phyloP scores from a whole-genome alignment of 2,329 filamentous ascomycete species.

The Penicillium sclerotigenum region DNA sequence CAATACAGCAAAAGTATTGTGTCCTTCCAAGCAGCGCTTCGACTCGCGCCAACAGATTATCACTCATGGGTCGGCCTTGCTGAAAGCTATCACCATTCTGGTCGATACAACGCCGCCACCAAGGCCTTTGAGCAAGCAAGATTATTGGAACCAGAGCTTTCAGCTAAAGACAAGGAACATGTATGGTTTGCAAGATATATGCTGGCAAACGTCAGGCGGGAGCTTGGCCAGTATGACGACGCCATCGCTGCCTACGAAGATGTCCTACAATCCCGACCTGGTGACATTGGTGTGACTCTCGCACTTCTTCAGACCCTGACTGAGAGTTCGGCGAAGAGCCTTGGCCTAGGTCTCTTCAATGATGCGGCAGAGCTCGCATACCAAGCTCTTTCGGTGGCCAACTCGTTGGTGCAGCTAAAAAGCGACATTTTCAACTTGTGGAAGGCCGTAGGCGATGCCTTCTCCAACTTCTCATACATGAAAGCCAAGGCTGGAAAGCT shows the following conservation, averaged over 20 bases:
- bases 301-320: conserved; percentile 84
- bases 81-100: conserved; percentile 95
- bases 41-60: conserved; percentile 81
- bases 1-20: conserved; percentile 85
- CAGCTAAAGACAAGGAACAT: conserved; percentile 59
- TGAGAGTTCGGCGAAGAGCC: conserved; percentile 71
- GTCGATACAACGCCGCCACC: conserved; percentile 87
- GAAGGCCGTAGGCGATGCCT: conserved; percentile 89
- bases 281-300: conserved; percentile 82
- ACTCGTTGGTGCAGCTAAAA: conserved; percentile 58
- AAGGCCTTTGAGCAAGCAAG: conserved; percentile 87
- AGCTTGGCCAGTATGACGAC: conserved; percentile 84
- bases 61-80: conserved; percentile 94
- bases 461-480: conserved; percentile 75
- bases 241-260: conserved; percentile 73
- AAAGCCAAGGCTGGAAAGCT: conserved; percentile 65
- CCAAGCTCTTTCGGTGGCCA: conserved; percentile 67
- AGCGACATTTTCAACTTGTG: conserved; percentile 85
- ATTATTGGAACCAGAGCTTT: conserved; percentile 62
- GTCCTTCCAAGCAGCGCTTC: conserved; percentile 84
- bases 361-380: conserved; percentile 70
- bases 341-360: conserved; percentile 83
- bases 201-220: conserved; percentile 89
- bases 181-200: conserved; percentile 97
- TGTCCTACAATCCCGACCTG: conserved; percentile 65